Base-by-base conservation (phyloP, 2,329 filamentous ascomycete species). In the Claviceps pazoutovae region DNA sequence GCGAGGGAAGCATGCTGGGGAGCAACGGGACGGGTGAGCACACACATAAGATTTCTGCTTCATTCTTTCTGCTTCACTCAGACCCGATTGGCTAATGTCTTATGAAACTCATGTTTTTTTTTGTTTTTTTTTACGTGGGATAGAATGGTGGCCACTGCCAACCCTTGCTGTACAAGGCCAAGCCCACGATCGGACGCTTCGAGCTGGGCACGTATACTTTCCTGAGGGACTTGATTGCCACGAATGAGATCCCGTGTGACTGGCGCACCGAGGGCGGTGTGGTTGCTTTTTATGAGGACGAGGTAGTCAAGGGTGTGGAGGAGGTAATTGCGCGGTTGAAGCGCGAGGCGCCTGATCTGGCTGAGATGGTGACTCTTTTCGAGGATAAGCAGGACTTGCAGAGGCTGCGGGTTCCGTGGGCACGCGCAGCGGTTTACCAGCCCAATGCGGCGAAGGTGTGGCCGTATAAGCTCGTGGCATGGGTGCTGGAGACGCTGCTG, bases 381-480 rank as follows among this genome's bases (percentile, higher is more conserved):
- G 66, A 62, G 0, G 60, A 64, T 16, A 57, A 63, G 11, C 59
- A 60, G 34, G 64, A 66, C 52, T 67, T 87, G 4, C 68, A 66
- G 30, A 67, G 67, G 37, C 71, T 86, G 23, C 71, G 80, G 3
- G 66, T 84, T 1, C 74, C 76, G 0, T 64, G 65, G 7, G 82
- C 80, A 6, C 62, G 74, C 7, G 86, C 82, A 2, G 84, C 81
- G 5, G 74, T 88, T 3, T 68, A 83, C 16, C 83, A 83, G 55
- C 69, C 71, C 42, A 69, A 78, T 43, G 86, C 86, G 0, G 85
- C 82, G 0, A 80, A 80, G 58, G 63, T 88, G 46, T 90, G 85
- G 85, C 88, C 88, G 0, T 95, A 94, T 66, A 94, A 93, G 67
- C 76, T 94, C 17, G 82, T 95, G 2, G 72, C 80, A 1, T 84